These are phyloP conservation scores for Pelagophyceae sp. DNA, from an alignment of 352 stramenopile species.

Conservation along the genomic window DNA sequence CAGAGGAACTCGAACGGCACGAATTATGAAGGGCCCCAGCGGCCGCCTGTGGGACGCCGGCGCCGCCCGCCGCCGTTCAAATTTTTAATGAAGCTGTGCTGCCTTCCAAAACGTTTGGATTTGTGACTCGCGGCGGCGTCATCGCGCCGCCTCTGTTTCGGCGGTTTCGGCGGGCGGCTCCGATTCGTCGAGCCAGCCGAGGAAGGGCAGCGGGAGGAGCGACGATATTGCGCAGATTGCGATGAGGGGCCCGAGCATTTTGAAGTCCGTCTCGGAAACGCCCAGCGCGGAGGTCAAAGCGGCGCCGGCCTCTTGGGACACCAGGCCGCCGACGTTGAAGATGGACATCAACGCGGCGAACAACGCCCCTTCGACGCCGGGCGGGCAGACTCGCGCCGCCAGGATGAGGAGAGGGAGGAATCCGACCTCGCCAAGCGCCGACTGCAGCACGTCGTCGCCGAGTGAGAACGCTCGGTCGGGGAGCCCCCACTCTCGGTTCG, in stretches of 20 bases:
- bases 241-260: constrained; percentile 76
- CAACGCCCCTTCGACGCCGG: constrained; percentile 85
- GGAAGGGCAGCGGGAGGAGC: constrained; percentile 75
- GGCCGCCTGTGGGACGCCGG: no score
- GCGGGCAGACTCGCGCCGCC: constrained; percentile 81
- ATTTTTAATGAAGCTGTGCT: no score
- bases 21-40: no score
- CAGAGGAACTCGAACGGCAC: neutral
- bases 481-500: constrained; percentile 78
- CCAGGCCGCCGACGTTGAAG: constrained; percentile 82
- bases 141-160: no score
- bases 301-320: constrained; percentile 82
- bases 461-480: constrained; percentile 87
- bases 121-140: no score
- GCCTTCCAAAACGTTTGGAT: no score
- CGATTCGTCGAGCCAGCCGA: constrained; percentile 25
- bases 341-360: constrained; percentile 95
- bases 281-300: constrained; percentile 71
- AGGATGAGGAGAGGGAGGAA: constrained; percentile 89
- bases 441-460: constrained; percentile 79
- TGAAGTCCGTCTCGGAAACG: constrained; percentile 78
- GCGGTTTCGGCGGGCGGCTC: no score
- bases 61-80: no score
- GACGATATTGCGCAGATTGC: constrained; percentile 77
- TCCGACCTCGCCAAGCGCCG: constrained; percentile 59